phyloP scores from a whole-genome alignment of 768 basidiomycete species.

The Kwoniella dejecticola region DNA sequence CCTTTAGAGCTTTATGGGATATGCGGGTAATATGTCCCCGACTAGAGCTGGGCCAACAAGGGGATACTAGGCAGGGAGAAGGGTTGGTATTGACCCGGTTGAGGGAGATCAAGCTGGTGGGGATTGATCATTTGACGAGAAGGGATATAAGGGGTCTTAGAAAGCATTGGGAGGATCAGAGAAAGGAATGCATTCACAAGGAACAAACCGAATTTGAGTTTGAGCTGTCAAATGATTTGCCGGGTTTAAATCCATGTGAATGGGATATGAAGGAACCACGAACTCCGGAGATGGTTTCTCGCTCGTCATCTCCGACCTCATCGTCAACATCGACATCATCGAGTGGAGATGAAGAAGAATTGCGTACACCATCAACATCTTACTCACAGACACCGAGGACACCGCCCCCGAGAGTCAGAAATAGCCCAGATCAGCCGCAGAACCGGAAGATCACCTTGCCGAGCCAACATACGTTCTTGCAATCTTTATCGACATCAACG shows the following conservation, averaged over 20 bases:
- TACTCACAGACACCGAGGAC: background rate
- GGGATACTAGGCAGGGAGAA: background rate
- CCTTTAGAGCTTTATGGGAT: slow-evolving; percentile 25
- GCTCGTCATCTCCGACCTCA: background rate
- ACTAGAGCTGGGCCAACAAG: no score
- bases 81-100: slow-evolving; percentile 14
- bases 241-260: background rate
- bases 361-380: slow-evolving; percentile 7
- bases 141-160: slow-evolving; percentile 38
- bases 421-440: background rate
- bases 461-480: slow-evolving; percentile 7
- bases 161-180: slow-evolving; percentile 39
- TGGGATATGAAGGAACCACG: background rate
- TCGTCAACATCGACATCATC: background rate
- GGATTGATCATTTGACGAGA: slow-evolving; percentile 47
- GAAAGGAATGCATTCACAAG: slow-evolving; percentile 4
- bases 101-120: slow-evolving; percentile 40
- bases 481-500: background rate
- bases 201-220: background rate
- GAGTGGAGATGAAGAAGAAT: background rate
- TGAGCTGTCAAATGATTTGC: no score
- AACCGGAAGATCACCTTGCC: slow-evolving; percentile 5
- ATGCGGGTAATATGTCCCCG: slow-evolving; percentile 26
- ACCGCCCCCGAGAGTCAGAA: background rate
- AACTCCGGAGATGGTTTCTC: slow-evolving; percentile 4